phyloP scores from a whole-genome alignment of 371 early-diverging fungal species.

The Actinomortierella wolfii region DNA sequence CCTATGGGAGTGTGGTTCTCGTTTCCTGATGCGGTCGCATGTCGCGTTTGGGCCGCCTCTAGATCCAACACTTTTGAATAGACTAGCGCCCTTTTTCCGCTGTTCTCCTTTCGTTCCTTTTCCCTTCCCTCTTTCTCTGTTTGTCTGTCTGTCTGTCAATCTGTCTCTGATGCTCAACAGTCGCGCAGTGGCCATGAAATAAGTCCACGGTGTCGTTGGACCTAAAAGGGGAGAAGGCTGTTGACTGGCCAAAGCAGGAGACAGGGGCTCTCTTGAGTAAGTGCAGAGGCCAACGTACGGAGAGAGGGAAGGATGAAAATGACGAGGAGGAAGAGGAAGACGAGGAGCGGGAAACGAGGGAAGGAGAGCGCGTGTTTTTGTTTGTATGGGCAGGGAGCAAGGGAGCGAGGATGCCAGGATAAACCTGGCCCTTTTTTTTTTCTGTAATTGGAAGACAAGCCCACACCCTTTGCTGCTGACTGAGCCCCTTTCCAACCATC shows the following conservation, averaged over 20 bases:
- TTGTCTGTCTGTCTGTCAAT: neutral
- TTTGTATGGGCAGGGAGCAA: conserved; percentile 7
- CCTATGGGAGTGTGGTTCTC: neutral
- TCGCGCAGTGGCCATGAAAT: too few species aligned
- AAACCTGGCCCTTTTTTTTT: conserved; percentile 15
- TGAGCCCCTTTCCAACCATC: neutral
- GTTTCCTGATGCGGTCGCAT: too few species aligned
- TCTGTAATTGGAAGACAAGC: conserved; percentile 3
- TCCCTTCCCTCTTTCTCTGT: neutral
- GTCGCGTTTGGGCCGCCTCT: too few species aligned
- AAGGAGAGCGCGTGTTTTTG: too few species aligned
- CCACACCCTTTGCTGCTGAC: neutral
- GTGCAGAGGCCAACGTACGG: neutral
- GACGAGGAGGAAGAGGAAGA: too few species aligned
- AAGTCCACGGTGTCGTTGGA: neutral
- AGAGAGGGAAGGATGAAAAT: too few species aligned
- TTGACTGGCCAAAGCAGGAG: conserved; percentile 16
- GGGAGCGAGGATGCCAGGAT: conserved; percentile 17
- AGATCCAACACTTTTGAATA: neutral
- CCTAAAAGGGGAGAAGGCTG: neutral
- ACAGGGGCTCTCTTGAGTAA: conserved; percentile 14
- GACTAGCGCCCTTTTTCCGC: neutral
- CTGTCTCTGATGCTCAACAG: too few species aligned
- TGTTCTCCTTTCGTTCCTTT: conserved; percentile 24
- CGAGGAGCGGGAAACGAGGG: too few species aligned